phyloP scores from a whole-genome alignment of 2,329 filamentous ascomycete genomes.

The Domatiomyces catenatus region DNA sequence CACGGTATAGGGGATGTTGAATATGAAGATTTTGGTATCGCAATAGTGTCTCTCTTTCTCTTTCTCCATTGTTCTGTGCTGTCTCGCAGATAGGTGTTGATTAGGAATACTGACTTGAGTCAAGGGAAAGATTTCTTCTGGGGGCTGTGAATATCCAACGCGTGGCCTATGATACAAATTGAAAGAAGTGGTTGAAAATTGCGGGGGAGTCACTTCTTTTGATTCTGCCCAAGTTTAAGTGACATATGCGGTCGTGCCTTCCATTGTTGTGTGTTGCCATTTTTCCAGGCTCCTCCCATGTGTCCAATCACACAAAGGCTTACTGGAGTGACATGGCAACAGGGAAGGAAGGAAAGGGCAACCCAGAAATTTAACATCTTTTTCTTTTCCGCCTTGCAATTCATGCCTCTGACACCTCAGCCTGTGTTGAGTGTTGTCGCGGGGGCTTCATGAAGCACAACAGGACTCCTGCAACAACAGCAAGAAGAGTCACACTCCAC shows the following conservation, averaged over 20 bases:
- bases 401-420: background rate
- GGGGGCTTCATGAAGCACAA: conserved; percentile 37
- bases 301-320: background rate
- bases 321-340: background rate
- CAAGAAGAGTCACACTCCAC: conserved; percentile 46
- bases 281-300: background rate
- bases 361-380: background rate
- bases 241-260: too few relatives aligned
- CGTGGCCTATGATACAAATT: background rate
- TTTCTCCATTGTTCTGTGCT: background rate
- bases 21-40: background rate
- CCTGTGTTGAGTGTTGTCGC: background rate
- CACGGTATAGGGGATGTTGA: background rate
- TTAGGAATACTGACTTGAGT: background rate
- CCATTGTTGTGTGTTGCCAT: background rate
- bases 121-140: background rate
- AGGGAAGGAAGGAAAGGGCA: background rate
- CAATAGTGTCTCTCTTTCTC: background rate
- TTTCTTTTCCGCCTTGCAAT: background rate
- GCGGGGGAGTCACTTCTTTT: background rate
- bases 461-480: conserved; percentile 42
- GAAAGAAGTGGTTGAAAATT: background rate
- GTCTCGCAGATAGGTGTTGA: background rate
- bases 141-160: background rate
- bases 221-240: background rate